A percentile compares a stretch with the other conserved stretches of the same genome.
Conservation (phyloP, 495 filamentous ascomycete species). For the Corynascus novoguineensis region DNA sequence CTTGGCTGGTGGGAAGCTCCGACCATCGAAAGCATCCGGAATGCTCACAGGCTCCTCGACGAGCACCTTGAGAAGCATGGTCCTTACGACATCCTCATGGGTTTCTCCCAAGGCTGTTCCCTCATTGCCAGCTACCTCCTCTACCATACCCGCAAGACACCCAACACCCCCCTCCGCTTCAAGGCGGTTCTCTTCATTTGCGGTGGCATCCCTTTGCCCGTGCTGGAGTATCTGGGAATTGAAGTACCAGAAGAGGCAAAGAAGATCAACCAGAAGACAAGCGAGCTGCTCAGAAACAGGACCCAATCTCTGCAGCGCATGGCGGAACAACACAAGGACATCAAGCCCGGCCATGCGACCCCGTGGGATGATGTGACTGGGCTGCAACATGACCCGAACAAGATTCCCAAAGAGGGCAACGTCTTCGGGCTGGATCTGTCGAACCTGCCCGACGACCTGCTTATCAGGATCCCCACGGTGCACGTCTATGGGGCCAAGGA, state of each 20-base stretch:
- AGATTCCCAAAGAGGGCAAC: slow-evolving; percentile 24
- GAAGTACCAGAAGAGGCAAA: slow-evolving; percentile 40
- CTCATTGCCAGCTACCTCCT: slow-evolving; percentile 45
- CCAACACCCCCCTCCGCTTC: slow-evolving; percentile 43
- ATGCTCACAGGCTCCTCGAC: slow-evolving; percentile 43
- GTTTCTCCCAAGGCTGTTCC: slow-evolving; percentile 56
- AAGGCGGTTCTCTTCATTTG: slow-evolving; percentile 57
- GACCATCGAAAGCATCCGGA: slow-evolving; percentile 33
- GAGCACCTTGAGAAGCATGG: slow-evolving; percentile 45
- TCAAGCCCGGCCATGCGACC: slow-evolving; percentile 21
- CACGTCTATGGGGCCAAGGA: slow-evolving; percentile 58
- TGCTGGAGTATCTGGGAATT: slow-evolving; percentile 50
- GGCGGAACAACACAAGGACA: slow-evolving; percentile 26
- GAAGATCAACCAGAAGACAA: slow-evolving; percentile 32
- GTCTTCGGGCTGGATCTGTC: slow-evolving; percentile 52
- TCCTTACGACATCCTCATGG: slow-evolving; percentile 56
- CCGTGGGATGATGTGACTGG: slow-evolving; percentile 29
- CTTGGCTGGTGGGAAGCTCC: slow-evolving; percentile 43
- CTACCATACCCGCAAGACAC: slow-evolving; percentile 33
- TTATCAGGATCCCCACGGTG: slow-evolving; percentile 55
- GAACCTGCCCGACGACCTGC: slow-evolving; percentile 32
- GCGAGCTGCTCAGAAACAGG: slow-evolving; percentile 23
- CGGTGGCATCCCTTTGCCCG: slow-evolving; percentile 45
- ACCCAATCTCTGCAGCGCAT: slow-evolving; percentile 29
- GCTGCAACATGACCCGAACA: slow-evolving; percentile 29